Evolutionary conservation across 495 filamentous ascomycete species (phyloP).

Genomic region (Astrothelium subdiscretum): DNA sequence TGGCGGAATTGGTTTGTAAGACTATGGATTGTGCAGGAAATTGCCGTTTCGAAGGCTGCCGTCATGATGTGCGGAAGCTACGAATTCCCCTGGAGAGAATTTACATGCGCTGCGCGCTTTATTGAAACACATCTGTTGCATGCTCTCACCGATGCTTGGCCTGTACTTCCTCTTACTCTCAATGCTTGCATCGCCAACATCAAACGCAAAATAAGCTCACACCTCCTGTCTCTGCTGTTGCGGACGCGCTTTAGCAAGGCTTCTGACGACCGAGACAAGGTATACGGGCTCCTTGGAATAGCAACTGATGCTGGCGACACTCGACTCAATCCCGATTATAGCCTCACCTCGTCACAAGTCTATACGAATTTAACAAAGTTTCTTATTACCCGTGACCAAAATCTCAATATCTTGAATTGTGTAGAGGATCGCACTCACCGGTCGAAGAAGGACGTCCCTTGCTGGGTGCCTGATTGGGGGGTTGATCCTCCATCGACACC

Average conservation of each 20-base stretch:
- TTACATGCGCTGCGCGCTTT: not conserved
- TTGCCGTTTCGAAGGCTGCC: constrained; percentile 1
- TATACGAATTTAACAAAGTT: not conserved
- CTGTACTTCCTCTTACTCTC: not conserved
- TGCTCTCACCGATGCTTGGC: not conserved
- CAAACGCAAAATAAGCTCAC: too few relatives aligned
- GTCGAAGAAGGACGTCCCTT: not conserved
- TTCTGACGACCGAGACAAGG: not conserved
- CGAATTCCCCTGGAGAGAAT: not conserved
- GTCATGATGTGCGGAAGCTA: not conserved
- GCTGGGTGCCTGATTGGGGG: not conserved
- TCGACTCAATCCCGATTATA: not conserved
- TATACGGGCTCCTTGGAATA: not conserved
- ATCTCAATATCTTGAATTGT: not conserved
- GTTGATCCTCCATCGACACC: not conserved
- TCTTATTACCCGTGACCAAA: not conserved
- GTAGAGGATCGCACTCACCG: not conserved
- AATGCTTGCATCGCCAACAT: too few relatives aligned
- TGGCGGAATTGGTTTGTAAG: constrained; percentile 1
- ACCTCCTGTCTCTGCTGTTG: not conserved
- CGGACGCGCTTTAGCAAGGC: not conserved
- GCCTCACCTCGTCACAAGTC: not conserved
- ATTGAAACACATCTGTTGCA: not conserved
- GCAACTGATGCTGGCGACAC: not conserved
- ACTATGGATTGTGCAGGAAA: constrained; percentile 6